Percentiles rank a stretch among this genome's conserved stretches.
Conservation (phyloP, 192 early-diverging fungal genomes). For the Nowakowskiella sp. region DNA sequence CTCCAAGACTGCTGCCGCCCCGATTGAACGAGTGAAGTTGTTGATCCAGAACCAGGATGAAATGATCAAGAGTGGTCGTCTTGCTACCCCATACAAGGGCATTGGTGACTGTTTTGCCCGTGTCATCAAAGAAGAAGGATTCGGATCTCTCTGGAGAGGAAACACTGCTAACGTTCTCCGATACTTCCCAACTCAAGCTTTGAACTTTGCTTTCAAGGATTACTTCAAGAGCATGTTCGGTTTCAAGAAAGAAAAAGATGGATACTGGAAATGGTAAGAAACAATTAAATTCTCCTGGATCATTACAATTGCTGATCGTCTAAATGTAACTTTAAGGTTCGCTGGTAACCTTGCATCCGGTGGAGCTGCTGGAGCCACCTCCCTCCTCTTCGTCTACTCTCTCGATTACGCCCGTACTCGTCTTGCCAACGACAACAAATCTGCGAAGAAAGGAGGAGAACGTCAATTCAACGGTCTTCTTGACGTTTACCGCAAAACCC, state of each 20-base stretch:
- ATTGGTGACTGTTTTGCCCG: slow-evolving; percentile 88
- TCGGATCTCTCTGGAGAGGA: slow-evolving; percentile 61
- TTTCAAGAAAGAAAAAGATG: slow-evolving; percentile 41
- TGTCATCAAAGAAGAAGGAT: slow-evolving; percentile 76
- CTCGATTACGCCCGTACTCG: slow-evolving; percentile 97
- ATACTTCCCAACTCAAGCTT: slow-evolving; percentile 96
- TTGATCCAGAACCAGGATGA: slow-evolving; percentile 88
- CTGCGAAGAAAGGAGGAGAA: slow-evolving; percentile 63
- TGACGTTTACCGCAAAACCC: slow-evolving; percentile 73
- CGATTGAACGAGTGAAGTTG: slow-evolving; percentile 96
- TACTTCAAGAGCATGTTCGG: slow-evolving; percentile 90
- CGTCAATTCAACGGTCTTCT: slow-evolving; percentile 87
- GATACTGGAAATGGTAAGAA: slow-evolving; percentile 35
- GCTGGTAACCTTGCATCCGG: slow-evolving; percentile 90
- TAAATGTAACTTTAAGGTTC: no score
- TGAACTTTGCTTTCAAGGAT: slow-evolving; percentile 97
- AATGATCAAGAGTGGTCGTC: slow-evolving; percentile 71
- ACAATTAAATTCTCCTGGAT: no score
- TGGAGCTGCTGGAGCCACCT: slow-evolving; percentile 85
- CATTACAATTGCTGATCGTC: no score
- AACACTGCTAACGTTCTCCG: slow-evolving; percentile 93
- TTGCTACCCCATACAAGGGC: slow-evolving; percentile 72
- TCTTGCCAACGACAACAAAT: slow-evolving; percentile 74
- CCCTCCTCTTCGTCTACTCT: slow-evolving; percentile 84
- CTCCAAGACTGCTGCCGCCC: slow-evolving; percentile 96